These are phyloP conservation scores for Theobroma cacao DNA, from an alignment of 345 rosid species.

Conservation along the genomic window DNA sequence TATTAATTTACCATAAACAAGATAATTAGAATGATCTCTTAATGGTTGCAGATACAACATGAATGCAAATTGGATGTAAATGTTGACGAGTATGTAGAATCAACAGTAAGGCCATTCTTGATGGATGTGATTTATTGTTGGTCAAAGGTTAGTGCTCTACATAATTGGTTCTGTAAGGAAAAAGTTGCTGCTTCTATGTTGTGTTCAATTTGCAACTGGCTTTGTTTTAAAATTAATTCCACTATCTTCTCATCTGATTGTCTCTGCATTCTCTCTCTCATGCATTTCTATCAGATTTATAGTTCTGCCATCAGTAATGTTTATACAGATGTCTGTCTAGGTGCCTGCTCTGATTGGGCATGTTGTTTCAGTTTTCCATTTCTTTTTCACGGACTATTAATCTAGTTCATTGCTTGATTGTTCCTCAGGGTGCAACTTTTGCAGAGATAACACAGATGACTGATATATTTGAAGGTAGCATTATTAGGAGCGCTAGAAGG, in stretches of 20 bases:
- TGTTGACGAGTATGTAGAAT: conserved; percentile 92
- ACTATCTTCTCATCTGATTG: not conserved
- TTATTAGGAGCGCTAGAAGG: conserved; percentile 89
- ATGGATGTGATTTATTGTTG: conserved; percentile 98
- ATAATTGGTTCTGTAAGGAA: not conserved
- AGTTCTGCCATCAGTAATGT: not conserved
- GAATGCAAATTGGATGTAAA: conserved; percentile 92
- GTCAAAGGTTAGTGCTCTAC: conserved; percentile 71
- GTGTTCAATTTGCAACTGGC: not conserved
- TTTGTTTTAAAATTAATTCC: not conserved
- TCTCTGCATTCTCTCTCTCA: not conserved
- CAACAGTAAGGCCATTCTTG: conserved; percentile 87
- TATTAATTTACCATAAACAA: not conserved
- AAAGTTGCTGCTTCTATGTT: not conserved
- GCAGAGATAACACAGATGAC: conserved; percentile 95
- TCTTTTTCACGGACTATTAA: not conserved
- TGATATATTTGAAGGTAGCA: conserved; percentile 96
- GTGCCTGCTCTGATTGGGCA: not conserved
- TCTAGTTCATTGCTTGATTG: not conserved
- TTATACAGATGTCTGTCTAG: not conserved
- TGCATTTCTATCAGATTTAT: not conserved
- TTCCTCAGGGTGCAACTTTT: conserved; percentile 80
- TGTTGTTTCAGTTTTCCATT: not conserved
- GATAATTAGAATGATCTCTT: conserved; percentile 1
- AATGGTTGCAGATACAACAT: conserved; percentile 71